Evolutionary conservation across 345 rosid genomes (phyloP).

Genomic region (Xanthoceras sorbifolium): DNA sequence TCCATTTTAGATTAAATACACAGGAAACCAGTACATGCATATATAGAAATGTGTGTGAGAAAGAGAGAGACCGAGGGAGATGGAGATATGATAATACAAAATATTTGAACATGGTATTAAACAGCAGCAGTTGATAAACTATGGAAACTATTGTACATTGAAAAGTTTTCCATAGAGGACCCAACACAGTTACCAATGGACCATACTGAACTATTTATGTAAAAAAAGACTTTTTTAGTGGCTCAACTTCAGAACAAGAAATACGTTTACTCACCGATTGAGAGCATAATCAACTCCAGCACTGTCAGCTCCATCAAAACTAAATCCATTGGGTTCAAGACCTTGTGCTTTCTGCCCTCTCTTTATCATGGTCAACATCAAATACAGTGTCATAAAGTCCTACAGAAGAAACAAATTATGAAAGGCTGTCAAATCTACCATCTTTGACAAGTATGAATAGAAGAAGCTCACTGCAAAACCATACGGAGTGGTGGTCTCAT

Average conservation of each 20-base stretch:
- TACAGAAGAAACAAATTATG: slow-evolving; percentile 31
- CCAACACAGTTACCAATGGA: background rate
- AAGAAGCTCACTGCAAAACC: slow-evolving; percentile 1
- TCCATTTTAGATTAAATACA: background rate
- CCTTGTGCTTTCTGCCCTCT: slow-evolving; percentile 77
- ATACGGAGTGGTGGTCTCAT: background rate
- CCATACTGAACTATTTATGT: background rate
- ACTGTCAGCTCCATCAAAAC: slow-evolving; percentile 82
- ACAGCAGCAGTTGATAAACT: background rate
- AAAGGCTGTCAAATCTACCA: slow-evolving; percentile 18
- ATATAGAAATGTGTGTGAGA: background rate
- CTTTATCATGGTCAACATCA: slow-evolving; percentile 89
- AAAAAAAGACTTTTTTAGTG: background rate
- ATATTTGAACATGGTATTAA: background rate
- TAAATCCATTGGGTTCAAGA: slow-evolving; percentile 90
- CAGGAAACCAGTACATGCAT: background rate
- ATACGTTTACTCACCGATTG: slow-evolving; percentile 53
- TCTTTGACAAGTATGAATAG: background rate
- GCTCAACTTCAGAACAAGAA: background rate
- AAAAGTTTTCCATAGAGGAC: background rate
- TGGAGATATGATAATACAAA: background rate
- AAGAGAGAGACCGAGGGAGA: slow-evolving; percentile 5
- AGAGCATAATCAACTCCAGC: slow-evolving; percentile 85
- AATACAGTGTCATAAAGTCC: slow-evolving; percentile 92
- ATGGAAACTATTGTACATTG: background rate